Evolutionary conservation across 345 rosid genomes (phyloP), one percentile per base, ranked within the genome.

Genomic region (Populus simonii): DNA sequence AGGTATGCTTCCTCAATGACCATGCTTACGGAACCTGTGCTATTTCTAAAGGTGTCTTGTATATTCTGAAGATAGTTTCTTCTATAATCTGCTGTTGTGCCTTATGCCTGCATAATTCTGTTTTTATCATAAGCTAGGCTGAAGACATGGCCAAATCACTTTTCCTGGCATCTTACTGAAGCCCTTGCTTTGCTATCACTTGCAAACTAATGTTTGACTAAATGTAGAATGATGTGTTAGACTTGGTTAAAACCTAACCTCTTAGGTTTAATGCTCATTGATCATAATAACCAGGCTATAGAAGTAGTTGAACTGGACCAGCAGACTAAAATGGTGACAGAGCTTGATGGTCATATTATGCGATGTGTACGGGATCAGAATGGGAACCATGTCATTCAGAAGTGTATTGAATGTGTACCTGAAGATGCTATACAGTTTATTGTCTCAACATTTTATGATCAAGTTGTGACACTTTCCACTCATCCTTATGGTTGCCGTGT

Each of bases 401-500:
- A 94, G 89, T 94, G 98, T 80, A 93, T 94, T 15, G 98, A 94
- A 81, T 92, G 98, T 74, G 85, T 94, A 33, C 98, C 98, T 71
- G 98, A 93, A 85, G 97, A 90, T 59, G 87, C 90, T 27, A 93
- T 94, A 72, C 88, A 90, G 69, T 94, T 93, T 74, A 89, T 94
- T 74, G 88, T 94, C 66, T 84, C 88, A 7, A 93, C 94, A 74
- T 94, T 94, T 87, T 93, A 90, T 78, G 97, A 94, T 82, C 97
- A 93, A 82, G 95, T 93, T 80, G 92, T 93, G 80, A 86, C 88
- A 16, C 86, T 94, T 63, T 93, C 98, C 53, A 89, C 93, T 71
- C 98, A 94, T 82, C 97, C 98, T 59, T 94, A 94, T 20, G 98
- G 98, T n/a, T 94, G 98, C 75, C 97, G 98, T 39, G 98, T 94